A percentile compares a stretch with the other conserved stretches of the same genome.
These are phyloP conservation scores for Solanum chacoense DNA, from an alignment of 305 asterid species.

Conservation along the genomic window DNA sequence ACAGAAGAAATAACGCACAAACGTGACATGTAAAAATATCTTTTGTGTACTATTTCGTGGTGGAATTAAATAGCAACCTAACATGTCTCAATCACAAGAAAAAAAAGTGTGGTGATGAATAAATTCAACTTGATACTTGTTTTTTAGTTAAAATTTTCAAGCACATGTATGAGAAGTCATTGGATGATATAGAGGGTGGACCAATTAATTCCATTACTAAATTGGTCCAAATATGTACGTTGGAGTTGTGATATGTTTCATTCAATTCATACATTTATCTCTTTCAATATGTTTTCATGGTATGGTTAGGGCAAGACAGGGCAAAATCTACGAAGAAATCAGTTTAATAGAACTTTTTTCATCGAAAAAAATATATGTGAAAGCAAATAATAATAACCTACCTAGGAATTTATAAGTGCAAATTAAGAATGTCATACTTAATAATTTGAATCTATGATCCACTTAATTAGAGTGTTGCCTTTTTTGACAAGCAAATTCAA, in stretches of 20 bases:
- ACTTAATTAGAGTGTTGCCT: neutral
- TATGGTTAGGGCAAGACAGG: neutral
- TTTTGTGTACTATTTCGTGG: neutral
- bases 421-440: neutral
- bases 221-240: neutral
- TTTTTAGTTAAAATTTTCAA: neutral
- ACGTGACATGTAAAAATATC: neutral
- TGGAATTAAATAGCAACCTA: neutral
- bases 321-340: neutral
- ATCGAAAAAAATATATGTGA: neutral
- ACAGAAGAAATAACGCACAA: accelerated
- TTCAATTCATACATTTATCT: neutral
- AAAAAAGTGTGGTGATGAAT: neutral
- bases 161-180: neutral
- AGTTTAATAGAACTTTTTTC: neutral
- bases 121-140: neutral
- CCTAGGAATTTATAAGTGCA: neutral
- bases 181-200: neutral
- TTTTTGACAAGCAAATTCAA: accelerated
- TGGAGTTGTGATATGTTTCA: neutral
- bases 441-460: neutral
- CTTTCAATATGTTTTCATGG: neutral
- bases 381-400: neutral
- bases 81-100: neutral
- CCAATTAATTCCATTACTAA: neutral